Base-by-base conservation (phyloP, 1,139 yeast species). In the Candida buenavistaensis region DNA sequence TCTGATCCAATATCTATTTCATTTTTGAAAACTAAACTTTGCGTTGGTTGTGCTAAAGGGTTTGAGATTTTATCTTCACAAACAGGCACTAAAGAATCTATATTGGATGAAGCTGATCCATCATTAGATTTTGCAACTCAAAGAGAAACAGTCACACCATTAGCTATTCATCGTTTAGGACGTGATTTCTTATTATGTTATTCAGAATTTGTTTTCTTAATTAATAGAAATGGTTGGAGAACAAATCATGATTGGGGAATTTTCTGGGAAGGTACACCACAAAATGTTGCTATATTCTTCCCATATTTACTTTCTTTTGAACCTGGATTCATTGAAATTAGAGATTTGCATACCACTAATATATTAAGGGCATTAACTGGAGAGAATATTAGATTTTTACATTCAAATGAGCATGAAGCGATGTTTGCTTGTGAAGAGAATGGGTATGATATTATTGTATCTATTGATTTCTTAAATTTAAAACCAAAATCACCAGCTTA, bases 231-330 rank as follows among this genome's bases (percentile, higher is more conserved):
- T 57, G 98, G 98, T 21, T 92, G 98, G 98, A 76, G 97, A 52
- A 83, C 95, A 16, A 80, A 92, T 45, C 90, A 92, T 33, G 92
- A 88, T 35, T 90, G 96, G 94, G 83, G 90, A 48, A 83, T 92
- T 36, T 83, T 85, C 55, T 92, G 98, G 98, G 97, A 92, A 62
- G 97, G 97, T 27, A 77, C 81, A 34, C 97, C 98, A 4, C 95
- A 85, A 52, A 82, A 83, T 43, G 88, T 92, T 58, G 95, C 97
- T 8, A 71, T 92, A 33, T 88, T 94, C 73, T 92, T 90, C 62
- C 98, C 98, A 4, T 92, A 89, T 56, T 68, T 92, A 39, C 68
- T 92, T 43, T 92, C 96, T 13, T 92, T 92, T 64, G 97, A 92
- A 54, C 78, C 83, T 16, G 84, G 80, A 40, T 89, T 92, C 52